These are phyloP conservation scores for Diversispora epigaea DNA, from an alignment of 192 early-diverging fungal genomes.

Conservation along the genomic window DNA sequence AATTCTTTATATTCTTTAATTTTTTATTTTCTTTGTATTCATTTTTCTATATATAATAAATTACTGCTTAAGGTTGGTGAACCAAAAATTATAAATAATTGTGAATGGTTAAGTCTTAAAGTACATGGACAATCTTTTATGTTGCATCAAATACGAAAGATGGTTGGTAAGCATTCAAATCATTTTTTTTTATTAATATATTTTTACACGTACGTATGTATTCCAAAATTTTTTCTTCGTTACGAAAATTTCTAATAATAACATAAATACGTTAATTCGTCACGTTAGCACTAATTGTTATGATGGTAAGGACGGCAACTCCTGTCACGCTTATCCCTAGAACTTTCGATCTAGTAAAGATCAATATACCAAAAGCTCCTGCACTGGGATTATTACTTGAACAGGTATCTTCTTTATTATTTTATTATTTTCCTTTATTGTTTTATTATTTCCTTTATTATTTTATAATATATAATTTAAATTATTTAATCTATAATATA, in stretches of 20 bases:
- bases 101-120: constrained; percentile 92
- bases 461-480: neutral
- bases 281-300: constrained; percentile 60
- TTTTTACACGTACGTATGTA: neutral
- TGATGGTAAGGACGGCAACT: constrained; percentile 75
- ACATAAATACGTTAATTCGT: too few relatives aligned
- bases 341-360: constrained; percentile 62
- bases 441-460: neutral
- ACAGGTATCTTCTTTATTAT: constrained; percentile 43
- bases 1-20: neutral
- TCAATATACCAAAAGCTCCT: constrained; percentile 98
- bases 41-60: neutral
- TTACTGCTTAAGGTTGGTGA: constrained; percentile 47
- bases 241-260: neutral
- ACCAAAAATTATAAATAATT: constrained; percentile 63
- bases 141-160: constrained; percentile 99
- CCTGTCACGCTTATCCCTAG: constrained; percentile 65
- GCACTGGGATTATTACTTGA: constrained; percentile 87
- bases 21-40: neutral
- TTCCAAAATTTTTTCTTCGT: constrained; percentile 15
- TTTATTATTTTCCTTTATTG: neutral
- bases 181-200: neutral
- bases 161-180: constrained; percentile 74
- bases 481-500: neutral
- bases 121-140: constrained; percentile 97